phyloP scores from a whole-genome alignment of 2,329 filamentous ascomycete genomes.

The Ophiostoma perfectum region DNA sequence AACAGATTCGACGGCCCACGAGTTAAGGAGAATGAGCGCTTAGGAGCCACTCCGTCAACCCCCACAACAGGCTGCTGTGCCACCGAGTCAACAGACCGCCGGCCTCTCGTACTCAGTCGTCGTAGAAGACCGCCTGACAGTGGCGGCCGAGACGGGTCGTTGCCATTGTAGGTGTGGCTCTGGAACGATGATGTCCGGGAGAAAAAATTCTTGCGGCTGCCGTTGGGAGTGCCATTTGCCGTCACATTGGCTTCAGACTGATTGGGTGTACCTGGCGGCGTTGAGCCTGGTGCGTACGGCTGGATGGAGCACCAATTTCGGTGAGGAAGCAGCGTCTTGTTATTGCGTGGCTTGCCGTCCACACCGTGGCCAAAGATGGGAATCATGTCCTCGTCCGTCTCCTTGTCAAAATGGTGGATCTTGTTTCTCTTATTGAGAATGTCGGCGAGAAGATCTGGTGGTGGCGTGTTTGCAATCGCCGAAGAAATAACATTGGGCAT shows the following conservation, averaged over 20 bases:
- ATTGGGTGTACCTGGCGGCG: conserved; percentile 64
- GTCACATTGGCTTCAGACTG: conserved; percentile 24
- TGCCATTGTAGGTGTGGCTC: conserved; percentile 28
- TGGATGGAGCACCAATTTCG: conserved; percentile 95
- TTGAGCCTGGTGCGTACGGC: conserved; percentile 71
- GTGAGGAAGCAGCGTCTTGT: conserved; percentile 79
- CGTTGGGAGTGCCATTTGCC: conserved; percentile 37
- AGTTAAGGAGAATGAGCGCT: conserved; percentile 49
- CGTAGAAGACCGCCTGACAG: conserved; percentile 44
- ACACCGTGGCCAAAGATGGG: conserved; percentile 86
- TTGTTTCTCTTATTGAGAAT: conserved; percentile 91
- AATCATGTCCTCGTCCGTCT: conserved; percentile 94
- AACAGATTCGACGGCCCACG: conserved; percentile 37
- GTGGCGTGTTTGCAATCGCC: conserved; percentile 87
- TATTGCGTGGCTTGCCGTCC: conserved; percentile 83
- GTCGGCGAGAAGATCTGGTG: conserved; percentile 81
- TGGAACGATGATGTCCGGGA: conserved; percentile 38
- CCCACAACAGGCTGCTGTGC: conserved; percentile 30
- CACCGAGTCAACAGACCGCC: conserved; percentile 36
- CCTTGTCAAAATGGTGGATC: conserved; percentile 61
- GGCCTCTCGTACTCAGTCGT: conserved; percentile 35
- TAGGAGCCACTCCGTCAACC: background rate
- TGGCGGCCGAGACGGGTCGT: conserved; percentile 45
- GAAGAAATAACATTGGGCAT: conserved; percentile 96
- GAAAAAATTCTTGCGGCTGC: conserved; percentile 38